Evolutionary conservation across 805 yeast species (phyloP), one percentile per base, ranked within the genome.

Genomic region (Lipomyces kockii): DNA sequence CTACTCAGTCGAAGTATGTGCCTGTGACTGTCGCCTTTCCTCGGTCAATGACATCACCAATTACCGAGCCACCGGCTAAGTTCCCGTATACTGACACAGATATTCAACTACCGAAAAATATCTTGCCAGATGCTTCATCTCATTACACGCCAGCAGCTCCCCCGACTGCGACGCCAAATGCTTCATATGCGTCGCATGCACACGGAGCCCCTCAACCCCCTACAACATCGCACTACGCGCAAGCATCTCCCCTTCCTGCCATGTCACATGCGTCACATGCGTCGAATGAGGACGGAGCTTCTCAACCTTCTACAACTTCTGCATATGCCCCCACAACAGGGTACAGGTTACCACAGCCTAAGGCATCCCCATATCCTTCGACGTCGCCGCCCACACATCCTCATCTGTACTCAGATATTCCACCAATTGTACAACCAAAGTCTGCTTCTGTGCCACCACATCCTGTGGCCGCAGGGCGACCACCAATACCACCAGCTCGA

Each of bases 381-480:
- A 29, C 49, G 11, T 22, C 25, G 11, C 65, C 27, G 22, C 64
- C 17, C 57, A 22, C 27, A 63, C 11, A 25, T 22, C 39, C 27
- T 2, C 54, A 60, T 20, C 63, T 66, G 37, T 61, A 66, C 46
- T 63, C 72, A 32, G 52, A 63, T n/a, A 25, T 63, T 35, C 61
- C 70, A 11, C 56, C 35, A 25, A 58, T 64, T 60, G 35, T 17
- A 9, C 63, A 25, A 20, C 60, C 60, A 39, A 61, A 54, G 14
- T 52, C 43, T 6, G 43, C 49, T 32, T 62, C 62, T 32, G 60
- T 22, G 49, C 29, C 53, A 60, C 43, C 62, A 17, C 70, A 66
- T 7, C 62, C 57, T 22, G 46, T 66, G 8, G 66, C 59, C 17
- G 55, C 22, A 11, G 46, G 12, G 32, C 27, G 51, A 20, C 49